Conservation (phyloP, 2,329 filamentous ascomycete genomes). For the Thermothelomyces thermophilus region DNA sequence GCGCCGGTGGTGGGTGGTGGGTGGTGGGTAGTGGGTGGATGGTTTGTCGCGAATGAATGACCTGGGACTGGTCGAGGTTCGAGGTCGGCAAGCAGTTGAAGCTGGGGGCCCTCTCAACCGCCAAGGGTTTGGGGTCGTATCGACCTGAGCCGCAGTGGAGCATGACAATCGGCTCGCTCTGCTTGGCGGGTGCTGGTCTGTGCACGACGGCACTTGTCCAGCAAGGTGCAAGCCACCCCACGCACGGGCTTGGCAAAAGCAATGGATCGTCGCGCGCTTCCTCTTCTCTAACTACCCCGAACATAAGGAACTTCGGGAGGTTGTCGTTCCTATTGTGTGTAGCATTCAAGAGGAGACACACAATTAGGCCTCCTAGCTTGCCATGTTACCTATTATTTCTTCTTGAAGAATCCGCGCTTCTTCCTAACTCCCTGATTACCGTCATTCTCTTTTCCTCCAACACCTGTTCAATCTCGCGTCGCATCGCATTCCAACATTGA, state of each 20-base stretch:
- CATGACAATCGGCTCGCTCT: background rate
- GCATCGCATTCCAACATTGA: background rate
- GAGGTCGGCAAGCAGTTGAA: background rate
- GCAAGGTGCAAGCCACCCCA: slow-evolving; percentile 17
- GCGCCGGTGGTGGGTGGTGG: slow-evolving; percentile 1
- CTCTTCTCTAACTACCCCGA: background rate
- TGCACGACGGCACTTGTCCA: slow-evolving; percentile 5
- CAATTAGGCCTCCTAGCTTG: background rate
- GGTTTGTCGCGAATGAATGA: slow-evolving; percentile 8
- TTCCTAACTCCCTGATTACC: too few relatives aligned
- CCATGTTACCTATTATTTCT: slow-evolving; percentile 13
- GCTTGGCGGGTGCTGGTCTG: background rate
- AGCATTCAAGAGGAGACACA: background rate
- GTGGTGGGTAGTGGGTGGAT: background rate
- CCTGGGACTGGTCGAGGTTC: slow-evolving; percentile 1
- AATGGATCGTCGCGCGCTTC: background rate
- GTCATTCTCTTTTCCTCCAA: slow-evolving; percentile 4
- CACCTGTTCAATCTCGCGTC: background rate
- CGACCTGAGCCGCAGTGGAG: background rate
- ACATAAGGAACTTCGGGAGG: background rate
- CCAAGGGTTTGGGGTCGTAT: background rate
- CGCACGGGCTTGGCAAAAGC: slow-evolving; percentile 5
- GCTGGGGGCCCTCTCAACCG: background rate
- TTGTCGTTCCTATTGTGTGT: slow-evolving; percentile 3
- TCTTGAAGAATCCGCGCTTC: slow-evolving; percentile 16